Conservation (phyloP, 345 rosid species). For the Garcia nutans region DNA sequence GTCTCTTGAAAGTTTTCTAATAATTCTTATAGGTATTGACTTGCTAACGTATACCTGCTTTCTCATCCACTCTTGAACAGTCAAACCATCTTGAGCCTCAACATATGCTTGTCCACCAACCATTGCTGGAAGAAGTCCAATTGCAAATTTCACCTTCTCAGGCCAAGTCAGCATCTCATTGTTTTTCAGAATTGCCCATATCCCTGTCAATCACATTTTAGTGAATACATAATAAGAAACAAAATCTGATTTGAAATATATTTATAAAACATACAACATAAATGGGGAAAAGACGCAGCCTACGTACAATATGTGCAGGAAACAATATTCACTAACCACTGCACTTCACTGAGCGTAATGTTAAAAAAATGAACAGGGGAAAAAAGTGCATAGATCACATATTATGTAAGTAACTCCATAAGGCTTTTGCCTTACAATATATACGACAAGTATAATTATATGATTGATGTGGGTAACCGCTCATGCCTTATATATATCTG, state of each 20-base stretch:
- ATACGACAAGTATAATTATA: background rate
- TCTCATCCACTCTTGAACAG: slow-evolving; percentile 84
- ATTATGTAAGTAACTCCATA: background rate
- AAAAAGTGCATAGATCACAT: background rate
- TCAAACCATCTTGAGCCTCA: slow-evolving; percentile 88
- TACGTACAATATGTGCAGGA: background rate
- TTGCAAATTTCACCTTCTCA: slow-evolving; percentile 92
- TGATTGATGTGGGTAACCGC: background rate
- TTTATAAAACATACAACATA: slow-evolving; percentile 1
- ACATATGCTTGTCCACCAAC: slow-evolving; percentile 90
- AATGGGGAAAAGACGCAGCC: background rate
- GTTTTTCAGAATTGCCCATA: slow-evolving; percentile 85
- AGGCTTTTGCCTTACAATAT: background rate
- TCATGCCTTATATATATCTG: background rate
- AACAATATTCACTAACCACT: background rate
- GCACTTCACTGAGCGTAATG: background rate
- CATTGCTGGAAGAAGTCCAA: slow-evolving; percentile 94
- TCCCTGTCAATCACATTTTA: slow-evolving; percentile 46
- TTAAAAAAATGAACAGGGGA: background rate
- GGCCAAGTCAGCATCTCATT: slow-evolving; percentile 98
- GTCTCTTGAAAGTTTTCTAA: background rate
- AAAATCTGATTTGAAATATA: background rate
- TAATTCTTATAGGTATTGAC: background rate
- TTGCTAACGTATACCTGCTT: slow-evolving; percentile 54
- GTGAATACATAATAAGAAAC: background rate